Evolutionary conservation across 306 rosid species (phyloP).

Genomic region (Medicago truncatula): DNA sequence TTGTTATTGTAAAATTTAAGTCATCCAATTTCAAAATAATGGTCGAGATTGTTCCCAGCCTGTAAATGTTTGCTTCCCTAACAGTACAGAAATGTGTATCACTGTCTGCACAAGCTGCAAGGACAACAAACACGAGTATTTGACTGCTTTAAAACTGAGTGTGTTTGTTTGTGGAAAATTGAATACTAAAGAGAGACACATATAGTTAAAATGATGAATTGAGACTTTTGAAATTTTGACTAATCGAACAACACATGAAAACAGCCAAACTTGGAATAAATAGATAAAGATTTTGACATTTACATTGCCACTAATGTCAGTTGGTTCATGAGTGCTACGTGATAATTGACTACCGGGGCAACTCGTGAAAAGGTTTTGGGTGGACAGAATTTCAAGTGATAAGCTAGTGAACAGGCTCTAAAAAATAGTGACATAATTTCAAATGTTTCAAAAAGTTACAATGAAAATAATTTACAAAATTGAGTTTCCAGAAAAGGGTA

Average conservation of each 20-base stretch:
- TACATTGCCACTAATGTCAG: background rate
- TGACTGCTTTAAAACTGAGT: background rate
- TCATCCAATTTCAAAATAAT: background rate
- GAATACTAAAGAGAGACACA: background rate
- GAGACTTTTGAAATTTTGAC: slow-evolving; percentile 29
- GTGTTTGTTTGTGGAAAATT: background rate
- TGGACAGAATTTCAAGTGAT: background rate
- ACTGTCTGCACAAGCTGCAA: background rate
- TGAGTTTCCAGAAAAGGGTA: background rate
- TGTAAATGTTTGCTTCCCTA: background rate
- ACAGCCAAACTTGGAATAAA: slow-evolving; percentile 17
- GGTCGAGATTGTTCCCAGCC: background rate
- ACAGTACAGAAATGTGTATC: background rate
- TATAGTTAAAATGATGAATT: slow-evolving; percentile 12
- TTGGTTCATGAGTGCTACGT: slow-evolving; percentile 32
- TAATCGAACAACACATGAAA: background rate
- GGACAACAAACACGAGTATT: background rate
- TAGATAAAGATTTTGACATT: slow-evolving; percentile 35
- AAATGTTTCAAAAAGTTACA: background rate
- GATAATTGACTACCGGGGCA: slow-evolving; percentile 16
- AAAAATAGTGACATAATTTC: background rate
- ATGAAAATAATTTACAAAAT: background rate
- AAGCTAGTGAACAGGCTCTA: background rate
- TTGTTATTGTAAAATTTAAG: too few relatives aligned
- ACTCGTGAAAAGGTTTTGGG: background rate